These are phyloP conservation scores for Physcomitrium patens DNA, from an alignment of 225 moss, liverwort and hornwort species.

Conservation along the genomic window DNA sequence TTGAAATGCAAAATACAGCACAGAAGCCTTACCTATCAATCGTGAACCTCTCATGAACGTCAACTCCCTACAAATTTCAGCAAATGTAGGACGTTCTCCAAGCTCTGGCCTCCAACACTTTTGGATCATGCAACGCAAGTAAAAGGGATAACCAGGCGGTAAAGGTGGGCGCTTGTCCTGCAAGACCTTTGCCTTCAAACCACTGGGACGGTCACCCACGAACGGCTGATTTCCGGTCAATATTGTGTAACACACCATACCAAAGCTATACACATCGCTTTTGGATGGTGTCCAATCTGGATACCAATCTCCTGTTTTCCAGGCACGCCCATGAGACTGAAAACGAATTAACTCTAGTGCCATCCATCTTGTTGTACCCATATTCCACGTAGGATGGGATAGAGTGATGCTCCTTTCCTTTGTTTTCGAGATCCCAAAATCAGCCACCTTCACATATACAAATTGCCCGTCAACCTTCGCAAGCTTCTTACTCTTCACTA, in stretches of 20 bases:
- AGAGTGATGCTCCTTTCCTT: too few species aligned
- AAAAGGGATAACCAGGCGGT: neutral
- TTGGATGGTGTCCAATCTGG: neutral
- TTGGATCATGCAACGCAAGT: neutral
- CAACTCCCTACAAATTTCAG: conserved; percentile 16
- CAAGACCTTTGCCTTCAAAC: neutral
- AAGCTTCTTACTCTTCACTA: neutral
- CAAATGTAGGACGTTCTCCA: neutral
- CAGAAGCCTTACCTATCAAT: conserved; percentile 13
- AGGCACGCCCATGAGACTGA: neutral
- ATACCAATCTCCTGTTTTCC: neutral
- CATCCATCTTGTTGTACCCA: conserved; percentile 26
- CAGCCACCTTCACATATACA: too few species aligned
- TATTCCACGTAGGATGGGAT: too few species aligned
- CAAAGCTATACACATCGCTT: conserved; percentile 19
- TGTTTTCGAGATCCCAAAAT: too few species aligned
- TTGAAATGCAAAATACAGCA: neutral
- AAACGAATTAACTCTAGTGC: conserved; percentile 18
- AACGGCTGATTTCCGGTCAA: neutral
- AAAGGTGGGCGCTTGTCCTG: conserved; percentile 5
- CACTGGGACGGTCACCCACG: neutral
- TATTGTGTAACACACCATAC: conserved; percentile 18
- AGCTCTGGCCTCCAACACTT: conserved; percentile 6
- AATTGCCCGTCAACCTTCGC: neutral
- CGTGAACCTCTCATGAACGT: conserved; percentile 13